Conservation (phyloP, 2,329 filamentous ascomycete species). For the Rasamsonia emersonii region DNA sequence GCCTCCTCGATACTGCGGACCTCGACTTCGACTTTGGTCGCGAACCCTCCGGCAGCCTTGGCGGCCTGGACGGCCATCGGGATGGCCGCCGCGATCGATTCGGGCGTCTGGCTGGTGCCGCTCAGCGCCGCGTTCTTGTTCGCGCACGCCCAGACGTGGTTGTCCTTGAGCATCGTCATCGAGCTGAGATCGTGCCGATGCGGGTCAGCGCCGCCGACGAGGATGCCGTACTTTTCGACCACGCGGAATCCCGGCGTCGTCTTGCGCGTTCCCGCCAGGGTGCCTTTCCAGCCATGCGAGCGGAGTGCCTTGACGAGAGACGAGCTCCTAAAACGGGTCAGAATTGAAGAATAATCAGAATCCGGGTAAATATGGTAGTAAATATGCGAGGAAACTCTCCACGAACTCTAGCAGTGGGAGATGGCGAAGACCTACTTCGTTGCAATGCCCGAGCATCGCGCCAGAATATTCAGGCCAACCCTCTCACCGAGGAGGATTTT, state of each 20-base stretch:
- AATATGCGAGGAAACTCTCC: too few species aligned
- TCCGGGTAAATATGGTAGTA: too few species aligned
- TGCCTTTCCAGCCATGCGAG: constrained; percentile 64
- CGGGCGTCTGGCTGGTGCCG: constrained; percentile 10
- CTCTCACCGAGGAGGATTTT: constrained; percentile 84
- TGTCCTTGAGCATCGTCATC: constrained; percentile 99
- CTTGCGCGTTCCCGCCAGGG: constrained; percentile 89
- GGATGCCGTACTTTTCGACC: constrained; percentile 97
- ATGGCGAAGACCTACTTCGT: constrained; percentile 46
- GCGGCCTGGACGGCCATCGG: constrained; percentile 76
- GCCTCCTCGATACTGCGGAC: constrained; percentile 82
- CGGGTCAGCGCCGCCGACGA: constrained; percentile 83
- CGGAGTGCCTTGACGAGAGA: constrained; percentile 45
- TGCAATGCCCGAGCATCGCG: constrained; percentile 85
- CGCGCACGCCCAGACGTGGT: constrained; percentile 87
- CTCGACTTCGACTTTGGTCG: constrained; percentile 92
- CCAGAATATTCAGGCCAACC: constrained; percentile 83
- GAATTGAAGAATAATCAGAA: too few species aligned
- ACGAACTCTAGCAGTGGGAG: too few species aligned
- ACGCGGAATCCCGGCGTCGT: constrained; percentile 92
- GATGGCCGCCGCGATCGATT: constrained; percentile 54
- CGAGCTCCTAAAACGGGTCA: constrained; percentile 11
- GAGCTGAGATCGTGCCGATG: constrained; percentile 84
- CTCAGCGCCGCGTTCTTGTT: constrained; percentile 22
- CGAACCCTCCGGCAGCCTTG: constrained; percentile 76